Base-by-base conservation (phyloP, 106 monocot species). In the Xerophyta viscosa region DNA sequence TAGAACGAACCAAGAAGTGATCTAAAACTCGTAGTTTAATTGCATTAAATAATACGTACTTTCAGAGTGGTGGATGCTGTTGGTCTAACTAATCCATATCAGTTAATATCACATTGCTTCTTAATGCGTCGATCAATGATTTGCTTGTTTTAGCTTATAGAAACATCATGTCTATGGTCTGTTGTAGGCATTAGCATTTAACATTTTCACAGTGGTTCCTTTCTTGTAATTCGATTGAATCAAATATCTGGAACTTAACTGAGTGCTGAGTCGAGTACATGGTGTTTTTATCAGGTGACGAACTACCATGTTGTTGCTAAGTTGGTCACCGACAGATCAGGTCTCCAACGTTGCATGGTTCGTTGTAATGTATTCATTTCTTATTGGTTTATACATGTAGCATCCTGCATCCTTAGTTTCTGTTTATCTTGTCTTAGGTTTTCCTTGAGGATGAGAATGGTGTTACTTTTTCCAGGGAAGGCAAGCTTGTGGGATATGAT, bases 221-320 rank as follows among this genome's bases (percentile, higher is more conserved):
- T 14, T 44, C n/a, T 44, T 44, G 3, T 44, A 17, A 8, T 9
- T 14, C n/a, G 6, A 3, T 44, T 44, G n/a, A 8, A 8, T 44
- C 15, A 14, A 14, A 44, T 9, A 9, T 14, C 15, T 44, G 11
- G 48, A 22, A 22, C 24, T 20, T 6, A 48, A 12, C 6, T 31
- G 26, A 44, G 23, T n/a, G n/a, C n/a, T n/a, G n/a, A n/a, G n/a
- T n/a, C n/a, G n/a, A 24, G 6, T 37, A 19, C 24, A 21, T 29
- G 44, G 2, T 62, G 9, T 41, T 22, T 62, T 39, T 30, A 42
- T 49, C 74, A 94, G 88, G 84, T 94, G 6, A 88, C 88, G 0
- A 88, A 81, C 72, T 94, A 94, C 46, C 93, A 88, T 67, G 93
- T 93, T 30, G 58, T 93, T 37, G 80, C 61, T 3, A 93, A 93